phyloP scores from a whole-genome alignment of 2,329 filamentous ascomycete species.

The Ramichloridium luteum region DNA sequence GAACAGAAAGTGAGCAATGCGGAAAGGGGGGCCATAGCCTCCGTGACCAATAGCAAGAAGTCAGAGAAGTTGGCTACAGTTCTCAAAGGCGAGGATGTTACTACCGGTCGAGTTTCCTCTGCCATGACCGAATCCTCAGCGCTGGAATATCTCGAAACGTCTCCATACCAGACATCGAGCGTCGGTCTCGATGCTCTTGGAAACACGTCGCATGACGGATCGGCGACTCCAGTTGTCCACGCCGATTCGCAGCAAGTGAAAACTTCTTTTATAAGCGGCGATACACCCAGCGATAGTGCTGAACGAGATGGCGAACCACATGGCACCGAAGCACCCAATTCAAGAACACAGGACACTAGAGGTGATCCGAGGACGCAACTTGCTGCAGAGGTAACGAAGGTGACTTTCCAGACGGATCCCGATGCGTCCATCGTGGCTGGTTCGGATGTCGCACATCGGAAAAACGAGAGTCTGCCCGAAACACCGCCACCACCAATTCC shows the following conservation, averaged over 20 bases:
- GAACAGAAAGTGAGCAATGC: constrained; percentile 2
- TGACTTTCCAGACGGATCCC: constrained; percentile 10
- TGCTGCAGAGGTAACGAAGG: constrained; percentile 18
- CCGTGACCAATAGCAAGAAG: no score
- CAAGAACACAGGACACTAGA: constrained; percentile 16
- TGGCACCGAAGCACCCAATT: constrained; percentile 7
- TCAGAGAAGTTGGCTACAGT: no score
- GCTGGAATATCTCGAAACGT: no score
- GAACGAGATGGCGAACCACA: constrained; percentile 6
- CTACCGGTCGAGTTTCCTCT: no score
- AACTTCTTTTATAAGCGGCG: no score
- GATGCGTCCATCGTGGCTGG: constrained; percentile 1
- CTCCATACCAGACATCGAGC: no score
- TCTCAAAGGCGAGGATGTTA: no score
- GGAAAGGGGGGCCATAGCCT: constrained; percentile 2
- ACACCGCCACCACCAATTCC: constrained; percentile 21
- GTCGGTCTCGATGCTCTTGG: no score
- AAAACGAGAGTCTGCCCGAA: constrained; percentile 14
- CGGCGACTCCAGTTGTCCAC: no score
- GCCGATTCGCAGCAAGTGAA: no score
- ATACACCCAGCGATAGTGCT: not conserved
- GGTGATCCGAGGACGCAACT: constrained; percentile 21
- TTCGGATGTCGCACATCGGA: constrained; percentile 2
- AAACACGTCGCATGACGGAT: no score
- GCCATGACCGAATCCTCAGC: no score